Base-by-base conservation (phyloP, 805 yeast species). In the Yamadazyma scolyti region DNA sequence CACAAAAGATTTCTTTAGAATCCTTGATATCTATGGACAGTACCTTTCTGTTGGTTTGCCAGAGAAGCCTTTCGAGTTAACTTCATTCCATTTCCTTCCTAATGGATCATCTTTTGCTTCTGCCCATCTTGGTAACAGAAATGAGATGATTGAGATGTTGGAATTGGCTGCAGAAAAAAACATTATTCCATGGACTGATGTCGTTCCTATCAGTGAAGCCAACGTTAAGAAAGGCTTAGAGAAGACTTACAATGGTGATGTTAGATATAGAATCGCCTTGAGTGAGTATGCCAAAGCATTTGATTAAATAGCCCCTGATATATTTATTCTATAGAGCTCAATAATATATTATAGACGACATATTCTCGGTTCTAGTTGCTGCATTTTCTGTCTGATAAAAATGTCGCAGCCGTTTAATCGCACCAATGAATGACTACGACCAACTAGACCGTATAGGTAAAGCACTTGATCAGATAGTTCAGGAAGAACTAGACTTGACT, bases 11-110 rank as follows among this genome's bases (percentile, higher is more conserved):
- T 58, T 44, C 39, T 50, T 52, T 13, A 39, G 54, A 16, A 52
- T 68, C 16, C 63, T 84, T 52, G 76, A 67, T 48, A 75, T 79
- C 24, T 72, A 72, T 47, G 79, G 80, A 33, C 62, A 65, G 31
- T 72, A 79, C 50, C 67, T 79, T 33, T 65, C 80, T 20, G 87
- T 78, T 34, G 90, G 90, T 33, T 64, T 81, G 46, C 86, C 90
- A 32, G 57, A 58, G 17, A 39, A 33, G 11, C 70, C 64, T 27
- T 65, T 71, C 20, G 55, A 58, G 19, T 68, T 75, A 24, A 54
- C 65, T 27, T 80, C 83, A 31, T 61, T 65, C 50, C 55, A 73
- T 16, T 75, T 77, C 58, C 58, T 78, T 42, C 42, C 53, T 14
- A 61, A 58, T 25, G 82, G 77, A 33, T 55, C 71, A 30, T 59